Conservation (phyloP, 495 filamentous ascomycete species). For the Aspergillus nidulans region DNA sequence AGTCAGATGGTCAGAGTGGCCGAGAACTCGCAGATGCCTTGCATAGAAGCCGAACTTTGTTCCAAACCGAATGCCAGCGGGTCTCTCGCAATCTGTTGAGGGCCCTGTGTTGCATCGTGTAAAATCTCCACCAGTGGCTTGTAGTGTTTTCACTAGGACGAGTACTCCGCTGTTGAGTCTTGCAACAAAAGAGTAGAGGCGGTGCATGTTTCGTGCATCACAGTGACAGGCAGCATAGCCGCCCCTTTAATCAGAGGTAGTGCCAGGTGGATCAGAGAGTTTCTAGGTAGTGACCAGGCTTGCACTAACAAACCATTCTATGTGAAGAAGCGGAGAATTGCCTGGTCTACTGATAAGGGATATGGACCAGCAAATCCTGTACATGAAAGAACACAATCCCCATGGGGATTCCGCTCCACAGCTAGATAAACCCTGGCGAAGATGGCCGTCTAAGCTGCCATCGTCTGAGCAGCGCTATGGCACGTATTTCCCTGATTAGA, state of each 20-base stretch:
- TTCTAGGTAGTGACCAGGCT: neutral
- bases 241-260: neutral
- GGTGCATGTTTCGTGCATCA: too few species aligned
- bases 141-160: neutral
- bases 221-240: neutral
- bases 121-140: neutral
- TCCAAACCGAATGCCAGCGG: neutral
- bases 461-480: neutral
- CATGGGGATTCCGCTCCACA: neutral
- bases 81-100: neutral
- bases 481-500: neutral
- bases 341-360: neutral
- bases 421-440: neutral
- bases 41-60: constrained; percentile 11
- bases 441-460: neutral
- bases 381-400: constrained; percentile 1
- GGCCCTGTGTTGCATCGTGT: neutral
- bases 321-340: constrained; percentile 1
- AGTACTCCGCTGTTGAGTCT: neutral
- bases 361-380: neutral
- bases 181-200: neutral
- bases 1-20: constrained; percentile 5
- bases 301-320: neutral
- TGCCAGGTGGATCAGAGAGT: neutral
- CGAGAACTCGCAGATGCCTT: constrained; percentile 6